Percentiles rank a stretch among this genome's conserved stretches.
phyloP scores from a whole-genome alignment of 78 protist genomes.

The Pigoraptor vietnamica region DNA sequence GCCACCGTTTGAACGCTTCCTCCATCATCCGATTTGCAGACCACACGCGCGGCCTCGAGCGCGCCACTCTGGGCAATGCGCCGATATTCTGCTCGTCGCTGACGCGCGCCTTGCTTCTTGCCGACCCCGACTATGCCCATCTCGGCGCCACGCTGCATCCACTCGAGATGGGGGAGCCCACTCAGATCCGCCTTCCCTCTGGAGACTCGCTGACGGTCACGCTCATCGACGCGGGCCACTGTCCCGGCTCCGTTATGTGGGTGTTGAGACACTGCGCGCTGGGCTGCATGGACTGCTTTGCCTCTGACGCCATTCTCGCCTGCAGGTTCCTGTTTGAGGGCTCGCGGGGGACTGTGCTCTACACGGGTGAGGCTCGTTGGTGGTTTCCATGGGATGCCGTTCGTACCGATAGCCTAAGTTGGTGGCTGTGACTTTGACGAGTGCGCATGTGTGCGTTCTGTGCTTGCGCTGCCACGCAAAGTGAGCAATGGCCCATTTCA shows the following conservation, averaged over 20 bases:
- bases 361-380: neutral
- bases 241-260: neutral
- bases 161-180: neutral
- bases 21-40: neutral
- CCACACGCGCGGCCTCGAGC: neutral
- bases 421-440: too few species aligned
- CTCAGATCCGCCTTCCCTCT: neutral
- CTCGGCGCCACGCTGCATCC: neutral
- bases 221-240: neutral
- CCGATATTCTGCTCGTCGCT: neutral
- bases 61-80: neutral
- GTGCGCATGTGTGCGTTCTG: too few species aligned
- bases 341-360: neutral
- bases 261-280: neutral
- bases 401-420: too few species aligned
- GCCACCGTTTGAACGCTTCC: neutral
- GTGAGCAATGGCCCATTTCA: too few species aligned
- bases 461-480: too few species aligned
- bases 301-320: too few species aligned
- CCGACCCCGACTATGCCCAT: neutral
- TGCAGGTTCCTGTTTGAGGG: neutral
- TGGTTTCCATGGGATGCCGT: too few species aligned
- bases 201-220: neutral
- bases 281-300: neutral
- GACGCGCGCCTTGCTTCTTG: neutral